Evolutionary conservation across 768 basidiomycete genomes (phyloP), one percentile per base, ranked within the genome.

Genomic region (Pluteus cervinus): DNA sequence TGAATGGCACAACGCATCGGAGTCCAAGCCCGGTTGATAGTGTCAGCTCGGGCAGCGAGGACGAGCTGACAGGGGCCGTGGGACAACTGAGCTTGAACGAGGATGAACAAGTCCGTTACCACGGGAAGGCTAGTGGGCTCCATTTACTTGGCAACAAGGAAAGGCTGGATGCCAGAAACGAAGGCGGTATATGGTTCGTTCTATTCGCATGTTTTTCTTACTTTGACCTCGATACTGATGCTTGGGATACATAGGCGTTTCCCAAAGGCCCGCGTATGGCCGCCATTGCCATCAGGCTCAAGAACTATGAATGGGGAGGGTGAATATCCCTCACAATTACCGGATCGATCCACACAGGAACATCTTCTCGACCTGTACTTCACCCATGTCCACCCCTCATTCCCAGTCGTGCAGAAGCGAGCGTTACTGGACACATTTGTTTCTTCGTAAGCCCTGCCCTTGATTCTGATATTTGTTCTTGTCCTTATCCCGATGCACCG

Each of bases 241-340:
- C 35, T 45, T 35, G 34, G 24, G 22, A 21, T 44, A 51, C 37
- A 4, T 51, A 87, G 75, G 82, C 78, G 80, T 20, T 92, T 93
- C 60, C 88, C 90, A 0, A 81, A 79, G 47, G 83, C 88, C 3
- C 73, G 89, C n/a, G 84, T 91, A 17, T 93, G 90, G 90, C 90
- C 90, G 0, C 79, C 79, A 3, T 47, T 66, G 14, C 60, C 66
- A 4, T 58, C 68, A 14, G 54, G 50, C 33, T 56, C 57, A 16
- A 51, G 54, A 28, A 41, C 53, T 8, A 47, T 52, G 9, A 42
- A 53, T 14, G 58, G 55, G 5, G 63, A 58, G 12, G 69, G 69
- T 14, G 61, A 68, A 14, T 58, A 57, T 33, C 52, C 50, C 9
- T 52, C 61, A 7, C 52, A 62, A 20, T 55, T 91, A n/a, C 88